Percentiles rank a stretch among this genome's conserved stretches.
phyloP scores from a whole-genome alignment of 495 filamentous ascomycete species.

The Podospora australis region DNA sequence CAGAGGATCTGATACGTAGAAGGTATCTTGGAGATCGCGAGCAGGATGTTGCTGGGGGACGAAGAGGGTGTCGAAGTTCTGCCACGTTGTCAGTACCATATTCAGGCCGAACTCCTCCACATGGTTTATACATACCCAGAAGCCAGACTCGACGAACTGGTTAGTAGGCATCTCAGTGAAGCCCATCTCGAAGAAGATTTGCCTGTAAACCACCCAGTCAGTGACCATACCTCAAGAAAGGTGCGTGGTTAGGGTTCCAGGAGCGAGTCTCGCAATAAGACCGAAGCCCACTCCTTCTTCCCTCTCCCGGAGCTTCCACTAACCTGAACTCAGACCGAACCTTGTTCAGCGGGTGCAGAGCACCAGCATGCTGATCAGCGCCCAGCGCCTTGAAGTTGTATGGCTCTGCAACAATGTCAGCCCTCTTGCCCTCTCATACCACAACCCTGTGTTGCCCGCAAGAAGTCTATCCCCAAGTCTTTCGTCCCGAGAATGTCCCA shows the following conservation, averaged over 20 bases:
- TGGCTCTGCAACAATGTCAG: constrained; percentile 44
- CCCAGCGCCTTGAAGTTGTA: constrained; percentile 96
- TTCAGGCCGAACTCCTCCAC: constrained; percentile 59
- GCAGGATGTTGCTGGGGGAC: constrained; percentile 97
- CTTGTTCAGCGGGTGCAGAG: constrained; percentile 91
- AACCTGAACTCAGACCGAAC: constrained; percentile 78
- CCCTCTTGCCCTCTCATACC: background rate
- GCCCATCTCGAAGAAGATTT: constrained; percentile 94
- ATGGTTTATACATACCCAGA: constrained; percentile 51
- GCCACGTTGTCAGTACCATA: constrained; percentile 3
- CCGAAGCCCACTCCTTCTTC: background rate
- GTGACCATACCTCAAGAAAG: background rate
- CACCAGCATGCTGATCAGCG: constrained; percentile 68
- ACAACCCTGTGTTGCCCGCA: too few species aligned
- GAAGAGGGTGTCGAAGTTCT: constrained; percentile 92
- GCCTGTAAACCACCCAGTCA: constrained; percentile 36
- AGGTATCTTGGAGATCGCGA: constrained; percentile 93
- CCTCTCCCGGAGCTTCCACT: background rate
- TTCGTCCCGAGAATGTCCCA: too few species aligned
- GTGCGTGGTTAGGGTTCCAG: background rate
- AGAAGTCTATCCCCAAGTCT: too few species aligned
- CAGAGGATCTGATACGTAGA: constrained; percentile 89
- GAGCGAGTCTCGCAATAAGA: background rate
- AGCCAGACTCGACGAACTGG: constrained; percentile 83
- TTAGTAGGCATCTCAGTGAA: constrained; percentile 82